Evolutionary conservation across 805 yeast genomes (phyloP).

Genomic region (Teunomyces tritomae): DNA sequence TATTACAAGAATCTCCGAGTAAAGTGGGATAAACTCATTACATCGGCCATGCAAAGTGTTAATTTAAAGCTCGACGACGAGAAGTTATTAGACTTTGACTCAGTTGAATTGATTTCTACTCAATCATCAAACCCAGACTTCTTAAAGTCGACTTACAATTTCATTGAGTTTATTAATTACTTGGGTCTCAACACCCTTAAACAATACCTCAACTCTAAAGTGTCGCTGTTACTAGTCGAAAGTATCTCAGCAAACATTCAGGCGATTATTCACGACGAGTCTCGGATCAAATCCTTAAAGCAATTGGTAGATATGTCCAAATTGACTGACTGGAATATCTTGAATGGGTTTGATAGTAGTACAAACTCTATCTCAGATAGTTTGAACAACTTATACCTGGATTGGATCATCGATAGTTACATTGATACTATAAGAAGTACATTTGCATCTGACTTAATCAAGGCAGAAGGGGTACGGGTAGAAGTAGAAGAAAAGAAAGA

Average conservation of each 20-base stretch:
- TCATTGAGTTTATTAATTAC: conserved; percentile 30
- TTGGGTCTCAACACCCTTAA: conserved; percentile 20
- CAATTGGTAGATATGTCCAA: conserved; percentile 17
- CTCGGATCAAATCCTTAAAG: conserved; percentile 18
- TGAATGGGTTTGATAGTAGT: conserved; percentile 5
- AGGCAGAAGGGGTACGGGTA: background rate
- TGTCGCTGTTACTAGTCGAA: conserved; percentile 28
- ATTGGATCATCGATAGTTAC: conserved; percentile 33
- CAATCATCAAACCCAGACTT: conserved; percentile 3
- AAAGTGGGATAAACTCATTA: conserved; percentile 12
- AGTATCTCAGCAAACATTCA: conserved; percentile 31
- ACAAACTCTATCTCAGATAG: conserved; percentile 11
- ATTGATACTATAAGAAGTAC: conserved; percentile 25
- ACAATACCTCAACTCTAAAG: conserved; percentile 23
- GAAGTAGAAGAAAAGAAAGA: background rate
- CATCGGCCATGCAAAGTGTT: conserved; percentile 6
- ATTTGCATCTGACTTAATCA: conserved; percentile 2
- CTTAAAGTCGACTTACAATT: conserved; percentile 23
- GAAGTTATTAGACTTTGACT: conserved; percentile 6
- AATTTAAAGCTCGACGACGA: conserved; percentile 6
- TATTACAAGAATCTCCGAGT: conserved; percentile 8
- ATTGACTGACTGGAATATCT: conserved; percentile 22
- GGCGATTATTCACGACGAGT: conserved; percentile 15
- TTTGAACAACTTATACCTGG: conserved; percentile 24
- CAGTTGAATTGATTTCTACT: background rate